phyloP scores from a whole-genome alignment of 2,329 filamentous ascomycete genomes.

The Talaromyces pinophilus region DNA sequence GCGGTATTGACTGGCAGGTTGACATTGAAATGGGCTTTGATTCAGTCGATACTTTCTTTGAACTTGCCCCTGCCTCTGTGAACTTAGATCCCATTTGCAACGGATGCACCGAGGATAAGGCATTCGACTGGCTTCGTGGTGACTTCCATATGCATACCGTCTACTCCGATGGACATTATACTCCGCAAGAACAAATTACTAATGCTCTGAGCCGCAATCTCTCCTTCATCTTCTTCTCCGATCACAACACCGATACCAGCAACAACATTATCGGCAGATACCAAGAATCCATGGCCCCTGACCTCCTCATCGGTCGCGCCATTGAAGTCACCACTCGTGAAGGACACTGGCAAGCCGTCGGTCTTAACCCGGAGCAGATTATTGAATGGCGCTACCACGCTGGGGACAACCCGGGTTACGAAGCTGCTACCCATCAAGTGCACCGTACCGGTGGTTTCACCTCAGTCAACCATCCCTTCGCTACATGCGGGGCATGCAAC shows the following conservation, averaged over 20 bases:
- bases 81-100: slow-evolving; percentile 20
- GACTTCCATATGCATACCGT: slow-evolving; percentile 32
- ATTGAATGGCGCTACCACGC: slow-evolving; percentile 16
- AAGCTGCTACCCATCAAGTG: not conserved
- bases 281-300: slow-evolving; percentile 25
- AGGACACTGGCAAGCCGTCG: slow-evolving; percentile 31
- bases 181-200: slow-evolving; percentile 24
- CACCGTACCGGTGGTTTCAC: slow-evolving; percentile 23
- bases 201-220: slow-evolving; percentile 26
- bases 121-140: slow-evolving; percentile 26
- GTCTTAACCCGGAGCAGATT: slow-evolving; percentile 26
- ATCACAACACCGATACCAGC: slow-evolving; percentile 30
- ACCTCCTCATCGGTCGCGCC: slow-evolving; percentile 28
- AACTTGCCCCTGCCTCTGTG: slow-evolving; percentile 21
- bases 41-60: slow-evolving; percentile 19
- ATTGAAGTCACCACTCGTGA: slow-evolving; percentile 31
- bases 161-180: slow-evolving; percentile 29
- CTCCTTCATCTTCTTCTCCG: slow-evolving; percentile 30
- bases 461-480: slow-evolving; percentile 28
- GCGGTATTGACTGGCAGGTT: slow-evolving; percentile 28
- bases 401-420: slow-evolving; percentile 11
- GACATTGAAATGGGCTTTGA: slow-evolving; percentile 26
- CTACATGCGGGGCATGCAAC: slow-evolving; percentile 26
- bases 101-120: slow-evolving; percentile 5
- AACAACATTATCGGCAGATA: slow-evolving; percentile 27